Base-by-base conservation (phyloP, 1,284 basidiomycete species). In the Pholiota adiposa region DNA sequence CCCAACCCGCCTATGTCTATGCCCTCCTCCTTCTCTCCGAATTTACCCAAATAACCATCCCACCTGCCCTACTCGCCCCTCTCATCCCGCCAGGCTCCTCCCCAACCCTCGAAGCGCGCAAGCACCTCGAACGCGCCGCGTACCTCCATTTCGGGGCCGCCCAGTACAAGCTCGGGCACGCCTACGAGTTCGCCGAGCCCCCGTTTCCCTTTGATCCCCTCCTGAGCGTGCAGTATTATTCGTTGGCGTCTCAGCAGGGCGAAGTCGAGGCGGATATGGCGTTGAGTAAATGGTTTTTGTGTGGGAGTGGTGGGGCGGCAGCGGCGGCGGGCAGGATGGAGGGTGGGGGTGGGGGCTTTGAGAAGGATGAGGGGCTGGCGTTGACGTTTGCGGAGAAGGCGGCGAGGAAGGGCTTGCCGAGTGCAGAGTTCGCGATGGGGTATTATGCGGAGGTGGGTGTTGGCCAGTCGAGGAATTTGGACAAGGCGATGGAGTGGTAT, bases 241-340 rank as follows among this genome's bases (percentile, higher is more conserved):
- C 86, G 16, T 78, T 90, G 8, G 96, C 96, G 0, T 91, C 87
- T 58, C 89, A 96, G 74, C 86, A 90, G 65, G 92, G 92, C 31
- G 93, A 97, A 74, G 81, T 85, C 41, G 95, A 98, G 71, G 96
- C 96, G 0, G 95, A 98, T 73, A 96, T 98, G 94, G 95, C 94
- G 6, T 81, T 97, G 49, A 89, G 86, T 75, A 97, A 96, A 74
- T 97, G 95, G 96, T 97, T 97, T 81, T 76, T 97, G 51, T 97
- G 95, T 71, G 81, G 81, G 0, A 72, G 70, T 46, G 94, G 93
- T 0, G 72, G 67, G 7, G 70, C 67, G 0, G 87, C 67, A 1
- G 60, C 62, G 14, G 48, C 52, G 2, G 34, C 87, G 0, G 89
- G 19, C 11, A n/a, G 93, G 38, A 85, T 85, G 21, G 79, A 76